phyloP scores from a whole-genome alignment of 164 flowering plant species.

The Umbilicus rupestris region DNA sequence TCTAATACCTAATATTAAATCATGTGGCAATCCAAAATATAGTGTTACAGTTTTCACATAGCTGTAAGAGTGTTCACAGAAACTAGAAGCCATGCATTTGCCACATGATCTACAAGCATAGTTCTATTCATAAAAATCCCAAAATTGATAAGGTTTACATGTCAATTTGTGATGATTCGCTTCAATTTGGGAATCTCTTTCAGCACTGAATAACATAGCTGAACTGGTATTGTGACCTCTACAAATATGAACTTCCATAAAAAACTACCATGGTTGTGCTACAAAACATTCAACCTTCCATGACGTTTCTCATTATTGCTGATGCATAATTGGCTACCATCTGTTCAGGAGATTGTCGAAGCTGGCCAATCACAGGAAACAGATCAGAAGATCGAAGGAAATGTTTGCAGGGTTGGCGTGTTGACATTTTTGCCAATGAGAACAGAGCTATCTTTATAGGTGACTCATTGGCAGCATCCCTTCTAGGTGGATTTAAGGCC shows the following conservation, averaged over 20 bases:
- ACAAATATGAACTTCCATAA: not conserved
- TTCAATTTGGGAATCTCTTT: no score
- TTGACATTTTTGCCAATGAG: conserved; percentile 83
- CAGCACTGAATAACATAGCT: no score
- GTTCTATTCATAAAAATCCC: no score
- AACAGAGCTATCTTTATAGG: conserved; percentile 90
- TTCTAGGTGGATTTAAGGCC: conserved; percentile 68
- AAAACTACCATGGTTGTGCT: not conserved
- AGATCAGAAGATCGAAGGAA: conserved; percentile 63
- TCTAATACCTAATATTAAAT: no score
- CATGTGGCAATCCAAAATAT: no score
- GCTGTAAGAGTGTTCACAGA: no score
- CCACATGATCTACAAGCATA: no score
- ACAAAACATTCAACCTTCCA: conserved; percentile 18
- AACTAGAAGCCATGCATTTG: no score
- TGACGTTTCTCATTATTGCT: conserved; percentile 41
- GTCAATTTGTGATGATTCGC: no score
- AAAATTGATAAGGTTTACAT: no score
- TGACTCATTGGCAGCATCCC: conserved; percentile 70
- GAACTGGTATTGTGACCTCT: not conserved
- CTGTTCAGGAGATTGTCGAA: conserved; percentile 73
- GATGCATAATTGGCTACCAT: conserved; percentile 69
- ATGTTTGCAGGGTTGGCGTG: conserved; percentile 56
- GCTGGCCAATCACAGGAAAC: conserved; percentile 52
- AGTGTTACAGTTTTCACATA: no score